phyloP scores from a whole-genome alignment of 2,329 filamentous ascomycete species.

The Aspergillus ochraceus region DNA sequence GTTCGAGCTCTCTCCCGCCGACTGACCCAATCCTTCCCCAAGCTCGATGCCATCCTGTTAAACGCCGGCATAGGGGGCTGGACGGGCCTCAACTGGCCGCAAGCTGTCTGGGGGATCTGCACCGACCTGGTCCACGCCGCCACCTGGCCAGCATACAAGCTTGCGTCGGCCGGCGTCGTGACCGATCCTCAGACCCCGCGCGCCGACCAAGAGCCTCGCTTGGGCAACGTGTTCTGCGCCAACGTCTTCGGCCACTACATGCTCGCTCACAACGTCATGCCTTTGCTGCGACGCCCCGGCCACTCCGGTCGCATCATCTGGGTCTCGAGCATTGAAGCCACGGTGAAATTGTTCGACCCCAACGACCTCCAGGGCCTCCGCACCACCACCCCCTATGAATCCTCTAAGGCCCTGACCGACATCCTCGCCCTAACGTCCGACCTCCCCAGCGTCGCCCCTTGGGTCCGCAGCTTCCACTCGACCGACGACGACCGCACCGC shows the following conservation, averaged over 20 bases:
- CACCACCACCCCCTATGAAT: slow-evolving; percentile 71
- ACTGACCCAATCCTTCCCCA: slow-evolving; percentile 57
- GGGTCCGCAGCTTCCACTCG: slow-evolving; percentile 59
- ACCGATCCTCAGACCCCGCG: slow-evolving; percentile 53
- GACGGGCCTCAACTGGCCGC: slow-evolving; percentile 71
- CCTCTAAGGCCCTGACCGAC: slow-evolving; percentile 84
- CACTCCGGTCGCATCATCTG: slow-evolving; percentile 72
- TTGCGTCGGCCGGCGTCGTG: slow-evolving; percentile 56
- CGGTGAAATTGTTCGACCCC: slow-evolving; percentile 56
- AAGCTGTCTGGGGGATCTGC: slow-evolving; percentile 57
- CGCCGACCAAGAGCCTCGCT: slow-evolving; percentile 51
- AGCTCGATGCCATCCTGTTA: slow-evolving; percentile 75
- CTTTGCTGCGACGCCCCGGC: slow-evolving; percentile 62
- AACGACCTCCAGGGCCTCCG: slow-evolving; percentile 75
- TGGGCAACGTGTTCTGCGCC: slow-evolving; percentile 84
- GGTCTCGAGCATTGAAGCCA: slow-evolving; percentile 79
- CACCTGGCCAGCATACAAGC: slow-evolving; percentile 78
- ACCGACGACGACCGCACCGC: slow-evolving; percentile 26
- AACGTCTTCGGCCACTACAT: slow-evolving; percentile 97
- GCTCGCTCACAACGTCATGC: slow-evolving; percentile 75
- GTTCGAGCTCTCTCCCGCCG: slow-evolving; percentile 55
- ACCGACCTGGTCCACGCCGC: slow-evolving; percentile 66
- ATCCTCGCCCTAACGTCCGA: slow-evolving; percentile 72
- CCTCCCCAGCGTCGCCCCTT: slow-evolving; percentile 62
- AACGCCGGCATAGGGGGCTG: slow-evolving; percentile 91